Percentiles rank a stretch among this genome's conserved stretches.
Evolutionary conservation across 176 grass and related monocot genomes (phyloP).

Genomic region (Oryza glumipatula): DNA sequence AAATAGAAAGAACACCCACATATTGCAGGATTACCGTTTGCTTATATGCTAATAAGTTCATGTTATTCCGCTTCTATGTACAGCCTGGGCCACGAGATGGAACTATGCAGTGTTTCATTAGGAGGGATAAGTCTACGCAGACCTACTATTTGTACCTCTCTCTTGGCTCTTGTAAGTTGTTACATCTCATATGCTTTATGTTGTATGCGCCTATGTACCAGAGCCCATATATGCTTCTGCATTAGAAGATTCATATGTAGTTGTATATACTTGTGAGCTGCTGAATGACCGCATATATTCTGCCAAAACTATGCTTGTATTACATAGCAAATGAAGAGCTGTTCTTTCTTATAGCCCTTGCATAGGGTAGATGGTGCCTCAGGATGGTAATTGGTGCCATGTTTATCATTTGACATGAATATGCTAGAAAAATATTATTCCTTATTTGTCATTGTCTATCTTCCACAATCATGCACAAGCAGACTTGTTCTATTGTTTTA

Average conservation of each 20-base stretch:
- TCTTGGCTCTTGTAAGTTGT: constrained; percentile 62
- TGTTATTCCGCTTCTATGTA: constrained; percentile 36
- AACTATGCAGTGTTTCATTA: constrained; percentile 80
- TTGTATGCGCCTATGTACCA: constrained; percentile 4
- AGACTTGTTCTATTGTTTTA: neutral
- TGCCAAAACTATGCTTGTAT: neutral
- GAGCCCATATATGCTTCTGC: neutral
- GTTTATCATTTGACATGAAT: constrained; percentile 22
- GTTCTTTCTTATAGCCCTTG: neutral
- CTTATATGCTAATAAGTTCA: constrained; percentile 12
- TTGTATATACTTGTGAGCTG: neutral
- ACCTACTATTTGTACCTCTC: constrained; percentile 80
- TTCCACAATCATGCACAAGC: constrained; percentile 1
- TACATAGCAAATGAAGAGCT: neutral
- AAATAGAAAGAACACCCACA: neutral
- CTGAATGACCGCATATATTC: constrained; percentile 10
- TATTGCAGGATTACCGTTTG: neutral
- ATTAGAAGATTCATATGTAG: constrained; percentile 3
- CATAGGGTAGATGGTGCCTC: neutral
- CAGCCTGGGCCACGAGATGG: constrained; percentile 90
- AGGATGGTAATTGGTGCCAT: neutral
- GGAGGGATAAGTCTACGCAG: constrained; percentile 80
- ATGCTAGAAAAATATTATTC: constrained; percentile 14
- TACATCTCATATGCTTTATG: constrained; percentile 14
- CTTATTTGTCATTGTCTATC: constrained; percentile 14